Conservation (phyloP, 2,329 filamentous ascomycete genomes). For the Talaromyces funiculosus region DNA sequence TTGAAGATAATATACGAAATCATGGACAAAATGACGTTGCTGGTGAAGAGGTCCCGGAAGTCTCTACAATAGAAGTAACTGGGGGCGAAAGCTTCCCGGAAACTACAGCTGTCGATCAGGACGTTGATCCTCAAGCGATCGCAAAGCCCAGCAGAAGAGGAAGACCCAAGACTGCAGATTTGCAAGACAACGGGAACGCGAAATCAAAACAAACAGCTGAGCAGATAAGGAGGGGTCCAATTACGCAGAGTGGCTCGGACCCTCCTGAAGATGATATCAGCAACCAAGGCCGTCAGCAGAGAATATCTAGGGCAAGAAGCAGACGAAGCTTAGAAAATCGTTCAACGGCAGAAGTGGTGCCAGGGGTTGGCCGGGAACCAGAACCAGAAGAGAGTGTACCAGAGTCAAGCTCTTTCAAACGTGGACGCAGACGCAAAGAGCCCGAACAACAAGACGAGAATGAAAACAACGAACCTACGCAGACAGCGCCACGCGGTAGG, state of each 20-base stretch:
- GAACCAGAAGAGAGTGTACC: not conserved
- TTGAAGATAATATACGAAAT: not conserved
- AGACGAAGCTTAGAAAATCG: not conserved
- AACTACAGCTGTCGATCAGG: not conserved
- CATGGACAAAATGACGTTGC: not conserved
- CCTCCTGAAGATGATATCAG: not conserved
- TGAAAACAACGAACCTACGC: not conserved
- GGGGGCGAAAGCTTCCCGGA: not conserved
- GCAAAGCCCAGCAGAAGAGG: not conserved
- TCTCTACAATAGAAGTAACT: not conserved
- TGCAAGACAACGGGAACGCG: not conserved
- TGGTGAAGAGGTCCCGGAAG: not conserved
- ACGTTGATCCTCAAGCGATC: not conserved
- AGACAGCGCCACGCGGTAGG: constrained; percentile 4
- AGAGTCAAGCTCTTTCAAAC: not conserved
- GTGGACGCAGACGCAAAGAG: not conserved
- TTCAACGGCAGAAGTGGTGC: not conserved
- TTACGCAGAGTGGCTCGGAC: not conserved
- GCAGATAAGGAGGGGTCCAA: not conserved
- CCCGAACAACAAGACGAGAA: not conserved
- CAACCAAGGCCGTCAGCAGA: not conserved
- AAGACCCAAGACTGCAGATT: not conserved
- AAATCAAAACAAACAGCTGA: not conserved
- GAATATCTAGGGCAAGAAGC: not conserved
- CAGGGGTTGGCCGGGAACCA: not conserved